Percentiles rank a stretch among this genome's conserved stretches.
phyloP scores from a whole-genome alignment of 345 rosid species.

The Excoecaria agallocha region DNA sequence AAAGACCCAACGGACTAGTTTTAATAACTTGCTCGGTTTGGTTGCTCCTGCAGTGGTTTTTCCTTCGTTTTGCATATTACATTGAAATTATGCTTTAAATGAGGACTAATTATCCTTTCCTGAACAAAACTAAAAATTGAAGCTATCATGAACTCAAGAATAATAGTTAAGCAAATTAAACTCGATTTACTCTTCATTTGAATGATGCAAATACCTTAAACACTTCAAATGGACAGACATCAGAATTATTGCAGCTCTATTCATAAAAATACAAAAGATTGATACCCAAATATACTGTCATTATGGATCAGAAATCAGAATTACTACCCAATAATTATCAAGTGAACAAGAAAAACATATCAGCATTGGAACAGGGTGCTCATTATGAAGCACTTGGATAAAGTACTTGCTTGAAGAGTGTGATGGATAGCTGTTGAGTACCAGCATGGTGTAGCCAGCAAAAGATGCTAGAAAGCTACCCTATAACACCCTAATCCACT shows the following conservation, averaged over 20 bases:
- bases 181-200: not conserved
- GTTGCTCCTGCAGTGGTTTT: slow-evolving; percentile 32
- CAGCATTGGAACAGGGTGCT: slow-evolving; percentile 70
- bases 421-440: slow-evolving; percentile 67
- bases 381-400: slow-evolving; percentile 87
- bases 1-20: slow-evolving; percentile 52
- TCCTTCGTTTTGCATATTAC: slow-evolving; percentile 49
- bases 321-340: not conserved
- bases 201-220: slow-evolving; percentile 55
- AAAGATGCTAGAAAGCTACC: slow-evolving; percentile 85
- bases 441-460: slow-evolving; percentile 84
- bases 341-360: slow-evolving; percentile 29
- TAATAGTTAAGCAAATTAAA: not conserved
- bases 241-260: slow-evolving; percentile 74
- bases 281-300: too few species aligned
- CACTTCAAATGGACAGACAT: slow-evolving; percentile 71
- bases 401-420: slow-evolving; percentile 64
- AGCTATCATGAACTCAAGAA: slow-evolving; percentile 1
- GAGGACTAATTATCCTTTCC: slow-evolving; percentile 73
- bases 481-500: too few species aligned
- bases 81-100: slow-evolving; percentile 68
- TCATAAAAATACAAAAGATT: not conserved
- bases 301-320: not conserved
- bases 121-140: slow-evolving; percentile 20
- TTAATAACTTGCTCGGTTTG: slow-evolving; percentile 45